Conservation (phyloP, 208 protist genomes). For the Leishmania guyanensis region DNA sequence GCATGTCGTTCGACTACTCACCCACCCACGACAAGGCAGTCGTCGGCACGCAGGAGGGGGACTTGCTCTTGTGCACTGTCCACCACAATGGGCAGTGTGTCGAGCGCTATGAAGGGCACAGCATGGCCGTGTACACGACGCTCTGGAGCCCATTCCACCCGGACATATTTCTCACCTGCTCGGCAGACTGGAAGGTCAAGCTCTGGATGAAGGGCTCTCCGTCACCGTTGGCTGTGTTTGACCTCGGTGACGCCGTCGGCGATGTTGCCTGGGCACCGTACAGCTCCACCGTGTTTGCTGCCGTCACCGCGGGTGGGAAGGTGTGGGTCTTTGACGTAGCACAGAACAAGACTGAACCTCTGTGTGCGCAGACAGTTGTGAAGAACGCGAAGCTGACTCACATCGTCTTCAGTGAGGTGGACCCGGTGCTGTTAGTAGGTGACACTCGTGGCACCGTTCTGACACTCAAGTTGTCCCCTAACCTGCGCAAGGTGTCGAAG, state of each 20-base stretch:
- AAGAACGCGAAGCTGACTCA: conserved; percentile 97
- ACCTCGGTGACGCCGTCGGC: conserved; percentile 95
- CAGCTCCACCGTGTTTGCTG: conserved; percentile 96
- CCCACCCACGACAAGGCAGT: conserved; percentile 85
- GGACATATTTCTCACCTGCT: conserved; percentile 95
- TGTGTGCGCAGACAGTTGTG: conserved; percentile 96
- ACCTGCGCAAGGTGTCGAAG: conserved; percentile 88
- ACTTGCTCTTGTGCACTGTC: conserved; percentile 96
- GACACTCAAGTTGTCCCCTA: conserved; percentile 96
- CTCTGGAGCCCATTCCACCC: conserved; percentile 97
- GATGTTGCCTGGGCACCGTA: conserved; percentile 97
- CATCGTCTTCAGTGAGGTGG: conserved; percentile 92
- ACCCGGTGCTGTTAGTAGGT: conserved; percentile 95
- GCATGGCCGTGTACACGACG: conserved; percentile 94
- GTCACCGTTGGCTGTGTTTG: conserved; percentile 94
- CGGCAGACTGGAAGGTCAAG: conserved; percentile 97
- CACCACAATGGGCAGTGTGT: conserved; percentile 95
- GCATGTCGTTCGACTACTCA: conserved; percentile 97
- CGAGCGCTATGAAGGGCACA: conserved; percentile 93
- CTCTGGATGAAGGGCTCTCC: conserved; percentile 93
- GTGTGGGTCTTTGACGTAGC: conserved; percentile 93
- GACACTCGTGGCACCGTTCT: conserved; percentile 95
- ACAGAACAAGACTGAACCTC: conserved; percentile 96
- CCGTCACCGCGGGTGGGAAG: conserved; percentile 95
- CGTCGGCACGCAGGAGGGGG: conserved; percentile 97